Evolutionary conservation across 169 alveolate genomes (phyloP), one percentile per base, ranked within the genome.

Genomic region (Plasmodium gallinaceum): DNA sequence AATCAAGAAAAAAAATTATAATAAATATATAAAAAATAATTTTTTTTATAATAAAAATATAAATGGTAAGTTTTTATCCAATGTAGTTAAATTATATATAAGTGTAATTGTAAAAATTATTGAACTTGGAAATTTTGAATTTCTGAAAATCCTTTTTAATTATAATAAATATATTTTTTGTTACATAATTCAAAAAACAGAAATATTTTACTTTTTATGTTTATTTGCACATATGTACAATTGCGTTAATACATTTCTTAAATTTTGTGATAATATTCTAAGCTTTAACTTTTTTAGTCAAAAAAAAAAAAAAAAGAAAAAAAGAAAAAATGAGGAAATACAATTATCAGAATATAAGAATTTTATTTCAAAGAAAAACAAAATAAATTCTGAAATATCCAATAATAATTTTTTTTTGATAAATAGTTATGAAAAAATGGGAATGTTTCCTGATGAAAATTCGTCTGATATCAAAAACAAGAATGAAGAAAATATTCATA

Each of bases 121-220:
- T 10, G 92, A 85, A 46, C 26, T 85, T 9, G 92, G 92, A 9
- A 85, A 85, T 45, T 85, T 57, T 43, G 92, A 85, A 60, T 70
- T 58, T 85, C 39, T 85, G 43, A 85, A 85, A 45, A 85, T 85
- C 2, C 51, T 85, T 26, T 85, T 57, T 72, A 85, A 85, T 70
- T 85, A 85, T 26, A 85, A 85, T 43, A 70, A 70, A 24, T n/a
- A 61, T 14, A 54, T 85, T 43, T 85, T 85, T 70, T 70, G 87
- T 16, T 85, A 85, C 64, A 85, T 85, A n/a, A 20, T 85, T 7
- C 73, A 70, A 20, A 69, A 45, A 6, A 12, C 16, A 20, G 52
- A 70, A 5, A 69, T 85, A 69, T 85, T 58, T 24, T 22, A 37
- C 14, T 85, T 85, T 22, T 51, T 85, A n/a, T 85, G 92, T 32